These are phyloP conservation scores for Ascochyta lentis DNA, from an alignment of 2,329 filamentous ascomycete genomes.

Conservation along the genomic window DNA sequence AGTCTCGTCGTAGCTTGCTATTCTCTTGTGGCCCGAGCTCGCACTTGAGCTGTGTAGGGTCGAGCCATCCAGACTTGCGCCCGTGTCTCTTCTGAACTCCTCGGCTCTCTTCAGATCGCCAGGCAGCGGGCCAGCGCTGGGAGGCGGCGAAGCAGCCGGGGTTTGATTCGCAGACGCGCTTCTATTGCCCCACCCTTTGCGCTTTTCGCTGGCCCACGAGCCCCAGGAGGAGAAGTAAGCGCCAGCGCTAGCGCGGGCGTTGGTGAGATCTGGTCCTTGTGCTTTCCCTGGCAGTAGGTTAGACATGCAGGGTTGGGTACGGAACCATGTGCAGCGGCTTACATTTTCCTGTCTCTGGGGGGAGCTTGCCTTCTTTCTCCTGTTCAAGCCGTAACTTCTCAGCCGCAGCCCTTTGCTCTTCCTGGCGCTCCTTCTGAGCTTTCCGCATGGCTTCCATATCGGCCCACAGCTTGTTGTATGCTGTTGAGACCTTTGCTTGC, in stretches of 20 bases:
- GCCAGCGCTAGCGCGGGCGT: constrained; percentile 59
- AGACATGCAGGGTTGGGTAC: not conserved
- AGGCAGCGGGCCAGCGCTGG: constrained; percentile 23
- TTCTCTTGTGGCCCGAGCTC: constrained; percentile 3
- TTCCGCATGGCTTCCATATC: constrained; percentile 86
- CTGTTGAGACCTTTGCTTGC: constrained; percentile 82
- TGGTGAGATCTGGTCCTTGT: constrained; percentile 52
- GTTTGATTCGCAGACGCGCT: constrained; percentile 26
- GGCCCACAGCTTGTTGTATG: constrained; percentile 87
- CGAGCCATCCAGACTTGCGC: constrained; percentile 13
- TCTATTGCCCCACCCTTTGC: constrained; percentile 48
- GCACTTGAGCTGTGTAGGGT: constrained; percentile 2
- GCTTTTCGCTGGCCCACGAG: constrained; percentile 76
- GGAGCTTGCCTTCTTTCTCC: constrained; percentile 29
- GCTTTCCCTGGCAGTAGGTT: constrained; percentile 28
- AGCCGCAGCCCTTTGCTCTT: constrained; percentile 59
- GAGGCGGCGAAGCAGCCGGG: constrained; percentile 28
- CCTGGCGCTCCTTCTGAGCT: constrained; percentile 69
- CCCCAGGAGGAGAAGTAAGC: constrained; percentile 70
- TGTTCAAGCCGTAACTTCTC: constrained; percentile 24
- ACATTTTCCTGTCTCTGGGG: constrained; percentile 32
- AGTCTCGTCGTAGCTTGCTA: constrained; percentile 13
- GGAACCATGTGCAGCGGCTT: constrained; percentile 5
- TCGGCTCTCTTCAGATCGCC: constrained; percentile 39
- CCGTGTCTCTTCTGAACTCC: constrained; percentile 34